Base-by-base conservation (phyloP, 441 rosid species). In the Daphne laureola region DNA sequence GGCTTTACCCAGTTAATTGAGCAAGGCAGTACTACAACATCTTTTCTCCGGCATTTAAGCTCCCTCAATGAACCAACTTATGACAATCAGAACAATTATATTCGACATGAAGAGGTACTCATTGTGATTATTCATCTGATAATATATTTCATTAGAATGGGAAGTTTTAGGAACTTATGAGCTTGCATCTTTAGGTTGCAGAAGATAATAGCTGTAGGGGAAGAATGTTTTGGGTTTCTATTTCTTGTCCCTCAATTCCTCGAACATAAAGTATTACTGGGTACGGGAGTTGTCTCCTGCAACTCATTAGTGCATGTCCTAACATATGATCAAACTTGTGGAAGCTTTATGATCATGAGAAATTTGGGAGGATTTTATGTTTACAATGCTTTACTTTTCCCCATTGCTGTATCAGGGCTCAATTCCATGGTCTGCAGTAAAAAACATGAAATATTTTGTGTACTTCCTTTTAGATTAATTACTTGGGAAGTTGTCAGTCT, bases 1-100 rank as follows among this genome's bases (percentile, higher is more conserved):
- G 96, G 90, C 63, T 93, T 93, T 23, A 79, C 83, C 69, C 96
- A 93, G 58, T 67, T 90, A 27, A 74, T 90, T 31, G 87, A 85
- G 54, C 78, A 92, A 21, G 90, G 82, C 75, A 79, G 67, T 72
- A 25, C 81, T 59, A 53, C 84, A 49, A 90, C 82, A 48, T 73
- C 98, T 62, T 79, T 83, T 67, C 81, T 83, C 55, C 76, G 75
- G 44, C 86, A 74, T 21, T 80, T 80, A 73, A 76, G 77, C 54
- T 74, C 90, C 65, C 66, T 81, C 59, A 79, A 72, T 14, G 86
- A 75, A 66, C 68, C 81, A 42, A 71, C 89, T 41, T 89, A 67
- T 75, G 81, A 64, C 69, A 70, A 63, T 59, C 78, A 77, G 63
- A 75, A 82, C 73, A 78, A 73, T 59, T 55, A 77, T 45, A 51